phyloP scores from a whole-genome alignment of 345 rosid genomes.

The Gossypium anomalum region DNA sequence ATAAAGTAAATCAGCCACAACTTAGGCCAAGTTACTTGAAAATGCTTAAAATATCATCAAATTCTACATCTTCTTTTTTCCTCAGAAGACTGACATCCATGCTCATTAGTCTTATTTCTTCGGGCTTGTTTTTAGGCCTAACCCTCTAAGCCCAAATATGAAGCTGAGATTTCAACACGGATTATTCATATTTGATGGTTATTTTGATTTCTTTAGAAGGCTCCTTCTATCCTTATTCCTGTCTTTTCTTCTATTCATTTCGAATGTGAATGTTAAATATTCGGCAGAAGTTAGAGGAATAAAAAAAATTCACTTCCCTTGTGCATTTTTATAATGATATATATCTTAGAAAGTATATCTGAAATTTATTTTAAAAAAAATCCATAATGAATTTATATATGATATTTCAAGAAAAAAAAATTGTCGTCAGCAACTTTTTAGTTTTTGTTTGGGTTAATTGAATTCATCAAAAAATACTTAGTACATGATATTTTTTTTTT shows the following conservation, averaged over 20 bases:
- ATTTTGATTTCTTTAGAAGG: no score
- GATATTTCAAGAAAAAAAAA: no score
- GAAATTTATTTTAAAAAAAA: no score
- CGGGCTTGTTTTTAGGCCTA: neutral
- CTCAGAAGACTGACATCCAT: neutral
- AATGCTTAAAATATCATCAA: neutral
- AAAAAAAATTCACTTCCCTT: no score
- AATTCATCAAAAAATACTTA: no score
- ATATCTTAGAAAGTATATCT: no score
- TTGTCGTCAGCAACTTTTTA: no score
- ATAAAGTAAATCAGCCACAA: constrained; percentile 21
- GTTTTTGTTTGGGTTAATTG: no score
- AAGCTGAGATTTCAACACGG: neutral
- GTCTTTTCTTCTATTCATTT: neutral
- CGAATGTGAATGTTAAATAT: neutral
- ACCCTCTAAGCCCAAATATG: neutral
- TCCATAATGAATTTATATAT: no score
- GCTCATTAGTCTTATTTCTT: neutral
- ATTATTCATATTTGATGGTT: neutral
- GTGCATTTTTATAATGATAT: no score
- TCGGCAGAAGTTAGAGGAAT: no score
- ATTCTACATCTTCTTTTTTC: neutral
- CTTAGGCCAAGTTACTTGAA: neutral
- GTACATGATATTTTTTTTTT: no score
- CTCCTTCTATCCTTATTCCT: neutral